Conservation (phyloP, 164 flowering plant species). For the Protea cynaroides region DNA sequence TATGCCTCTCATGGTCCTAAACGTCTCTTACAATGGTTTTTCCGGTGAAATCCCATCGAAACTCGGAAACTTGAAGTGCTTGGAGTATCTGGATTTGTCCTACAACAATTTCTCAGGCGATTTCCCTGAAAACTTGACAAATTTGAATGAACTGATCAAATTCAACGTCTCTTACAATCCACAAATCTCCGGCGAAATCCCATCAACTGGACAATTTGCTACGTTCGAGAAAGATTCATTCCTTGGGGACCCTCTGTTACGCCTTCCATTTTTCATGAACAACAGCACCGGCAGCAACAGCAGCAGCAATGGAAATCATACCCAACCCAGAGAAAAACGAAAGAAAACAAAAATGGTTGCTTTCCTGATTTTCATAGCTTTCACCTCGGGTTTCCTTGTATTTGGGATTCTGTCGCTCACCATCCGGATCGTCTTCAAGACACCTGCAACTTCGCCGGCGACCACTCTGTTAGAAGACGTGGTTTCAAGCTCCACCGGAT, state of each 20-base stretch:
- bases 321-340: neutral
- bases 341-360: slow-evolving; percentile 14
- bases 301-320: too few relatives aligned
- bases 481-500: slow-evolving; percentile 32
- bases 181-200: slow-evolving; percentile 50
- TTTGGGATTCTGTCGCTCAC: slow-evolving; percentile 25
- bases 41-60: slow-evolving; percentile 61
- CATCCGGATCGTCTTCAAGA: neutral
- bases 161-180: slow-evolving; percentile 85
- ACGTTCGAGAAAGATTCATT: slow-evolving; percentile 70
- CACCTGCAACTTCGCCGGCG: slow-evolving; percentile 6
- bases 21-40: slow-evolving; percentile 47
- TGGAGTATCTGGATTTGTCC: slow-evolving; percentile 77
- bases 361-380: slow-evolving; percentile 25
- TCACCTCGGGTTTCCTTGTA: slow-evolving; percentile 29
- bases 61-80: slow-evolving; percentile 50
- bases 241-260: slow-evolving; percentile 60
- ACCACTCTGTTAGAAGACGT: slow-evolving; percentile 24
- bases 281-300: neutral
- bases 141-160: slow-evolving; percentile 55
- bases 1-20: slow-evolving; percentile 60
- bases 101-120: slow-evolving; percentile 74
- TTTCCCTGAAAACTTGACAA: slow-evolving; percentile 53
- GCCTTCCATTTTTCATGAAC: slow-evolving; percentile 33
- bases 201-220: slow-evolving; percentile 64